phyloP scores from a whole-genome alignment of 371 early-diverging fungal genomes.

The Coemansia sp. region DNA sequence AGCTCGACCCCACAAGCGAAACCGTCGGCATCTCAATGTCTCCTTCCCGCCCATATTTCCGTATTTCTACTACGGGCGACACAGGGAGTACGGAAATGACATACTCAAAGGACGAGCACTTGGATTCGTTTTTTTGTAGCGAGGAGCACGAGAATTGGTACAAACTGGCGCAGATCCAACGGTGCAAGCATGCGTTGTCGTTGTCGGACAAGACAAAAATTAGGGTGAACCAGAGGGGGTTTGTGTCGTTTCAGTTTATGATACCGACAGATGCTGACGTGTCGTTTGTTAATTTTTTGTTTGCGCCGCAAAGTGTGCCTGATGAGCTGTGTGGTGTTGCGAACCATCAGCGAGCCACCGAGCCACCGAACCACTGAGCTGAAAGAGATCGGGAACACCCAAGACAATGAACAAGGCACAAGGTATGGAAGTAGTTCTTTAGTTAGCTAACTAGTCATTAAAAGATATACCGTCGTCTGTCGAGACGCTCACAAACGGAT shows the following conservation, averaged over 20 bases:
- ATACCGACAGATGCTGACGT: conserved; percentile 46
- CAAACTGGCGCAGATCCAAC: conserved; percentile 49
- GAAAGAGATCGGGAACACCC: too few relatives aligned
- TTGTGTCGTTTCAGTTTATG: conserved; percentile 57
- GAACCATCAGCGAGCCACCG: too few relatives aligned
- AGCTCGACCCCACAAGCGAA: conserved; percentile 56
- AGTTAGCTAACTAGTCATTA: too few relatives aligned
- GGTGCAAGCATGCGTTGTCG: conserved; percentile 53
- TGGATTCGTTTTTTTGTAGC: conserved; percentile 54
- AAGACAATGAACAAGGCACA: too few relatives aligned
- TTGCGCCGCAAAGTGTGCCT: conserved; percentile 39
- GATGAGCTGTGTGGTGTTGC: conserved; percentile 12
- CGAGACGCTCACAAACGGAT: too few relatives aligned
- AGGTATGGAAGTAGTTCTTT: too few relatives aligned
- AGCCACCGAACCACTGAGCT: too few relatives aligned
- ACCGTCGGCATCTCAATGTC: conserved; percentile 48
- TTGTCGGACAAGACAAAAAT: conserved; percentile 57
- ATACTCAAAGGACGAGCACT: conserved; percentile 55
- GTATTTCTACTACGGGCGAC: conserved; percentile 51
- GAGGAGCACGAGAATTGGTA: conserved; percentile 48
- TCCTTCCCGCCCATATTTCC: conserved; percentile 53
- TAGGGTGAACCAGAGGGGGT: conserved; percentile 54
- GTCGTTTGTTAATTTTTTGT: conserved; percentile 53
- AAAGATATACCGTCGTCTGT: too few relatives aligned
- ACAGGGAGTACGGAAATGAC: conserved; percentile 57